Percentiles rank a stretch among this genome's conserved stretches.
phyloP scores from a whole-genome alignment of 345 rosid genomes.

The Brassica nigra region DNA sequence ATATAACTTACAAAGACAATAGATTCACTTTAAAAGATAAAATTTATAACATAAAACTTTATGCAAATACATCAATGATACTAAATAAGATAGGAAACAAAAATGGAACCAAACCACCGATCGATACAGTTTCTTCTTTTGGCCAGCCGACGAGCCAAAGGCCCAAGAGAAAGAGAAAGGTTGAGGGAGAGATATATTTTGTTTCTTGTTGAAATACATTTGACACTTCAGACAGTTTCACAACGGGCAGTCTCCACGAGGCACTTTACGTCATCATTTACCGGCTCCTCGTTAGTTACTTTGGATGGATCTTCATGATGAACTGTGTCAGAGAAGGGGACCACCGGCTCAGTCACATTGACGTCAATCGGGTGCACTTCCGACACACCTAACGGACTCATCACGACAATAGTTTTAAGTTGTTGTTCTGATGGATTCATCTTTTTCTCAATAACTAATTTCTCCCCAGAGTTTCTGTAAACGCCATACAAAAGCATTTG shows the following conservation, averaged over 20 bases:
- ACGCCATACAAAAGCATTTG: constrained; percentile 70
- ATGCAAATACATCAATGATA: constrained; percentile 18
- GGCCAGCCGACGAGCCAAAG: constrained; percentile 17
- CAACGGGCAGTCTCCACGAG: constrained; percentile 35
- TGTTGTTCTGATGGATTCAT: constrained; percentile 41
- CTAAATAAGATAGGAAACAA: constrained; percentile 29
- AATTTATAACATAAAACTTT: not conserved
- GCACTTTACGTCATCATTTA: constrained; percentile 22
- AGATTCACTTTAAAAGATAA: constrained; percentile 7
- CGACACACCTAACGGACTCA: constrained; percentile 45
- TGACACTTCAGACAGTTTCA: constrained; percentile 35
- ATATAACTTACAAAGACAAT: constrained; percentile 7
- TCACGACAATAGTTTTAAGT: constrained; percentile 40
- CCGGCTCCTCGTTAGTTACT: constrained; percentile 26
- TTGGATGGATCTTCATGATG: constrained; percentile 33
- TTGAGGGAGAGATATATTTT: not conserved
- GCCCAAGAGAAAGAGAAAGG: constrained; percentile 7
- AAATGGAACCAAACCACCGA: constrained; percentile 37
- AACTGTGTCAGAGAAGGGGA: constrained; percentile 28
- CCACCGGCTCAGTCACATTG: constrained; percentile 8
- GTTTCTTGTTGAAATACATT: not conserved
- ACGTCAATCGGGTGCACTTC: constrained; percentile 40
- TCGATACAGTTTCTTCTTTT: constrained; percentile 22
- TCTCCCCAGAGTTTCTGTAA: constrained; percentile 47
- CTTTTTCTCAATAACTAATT: constrained; percentile 33